Conservation (phyloP, 2,329 filamentous ascomycete species). For the Helotiales sp. region DNA sequence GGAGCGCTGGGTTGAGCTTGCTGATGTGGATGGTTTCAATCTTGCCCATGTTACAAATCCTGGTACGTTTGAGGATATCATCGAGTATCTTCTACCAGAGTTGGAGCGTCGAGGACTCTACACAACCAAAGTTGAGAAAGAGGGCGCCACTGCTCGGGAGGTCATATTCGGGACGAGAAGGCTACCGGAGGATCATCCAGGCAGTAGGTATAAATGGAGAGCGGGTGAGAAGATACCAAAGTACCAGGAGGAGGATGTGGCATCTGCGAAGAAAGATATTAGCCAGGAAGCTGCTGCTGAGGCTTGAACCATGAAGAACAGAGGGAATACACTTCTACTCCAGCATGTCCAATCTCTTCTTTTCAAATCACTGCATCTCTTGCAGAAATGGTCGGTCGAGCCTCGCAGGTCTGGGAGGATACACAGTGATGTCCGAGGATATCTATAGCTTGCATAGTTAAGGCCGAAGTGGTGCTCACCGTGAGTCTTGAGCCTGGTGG, state of each 20-base stretch:
- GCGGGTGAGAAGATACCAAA: neutral
- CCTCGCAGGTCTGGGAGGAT: too few species aligned
- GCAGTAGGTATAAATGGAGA: constrained; percentile 15
- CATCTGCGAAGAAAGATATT: neutral
- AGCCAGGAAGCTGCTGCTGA: neutral
- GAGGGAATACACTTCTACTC: neutral
- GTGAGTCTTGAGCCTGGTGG: too few species aligned
- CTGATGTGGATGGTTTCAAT: constrained; percentile 20
- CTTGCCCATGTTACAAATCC: constrained; percentile 53
- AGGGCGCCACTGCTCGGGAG: constrained; percentile 19
- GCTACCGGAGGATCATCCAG: constrained; percentile 18
- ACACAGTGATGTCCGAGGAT: too few species aligned
- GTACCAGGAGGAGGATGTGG: neutral
- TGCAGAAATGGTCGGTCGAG: too few species aligned
- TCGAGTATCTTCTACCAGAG: constrained; percentile 64
- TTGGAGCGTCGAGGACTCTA: constrained; percentile 58
- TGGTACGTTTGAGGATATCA: constrained; percentile 65
- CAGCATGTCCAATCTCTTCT: too few species aligned
- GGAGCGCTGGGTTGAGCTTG: constrained; percentile 14
- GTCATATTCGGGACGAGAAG: constrained; percentile 15
- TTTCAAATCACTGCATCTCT: too few species aligned
- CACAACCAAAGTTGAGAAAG: constrained; percentile 45
- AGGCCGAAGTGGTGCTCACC: too few species aligned
- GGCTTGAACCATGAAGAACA: neutral
- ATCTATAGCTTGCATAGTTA: too few species aligned